Evolutionary conservation across 2,329 filamentous ascomycete species (phyloP).

Genomic region (Fusarium bactridioides): DNA sequence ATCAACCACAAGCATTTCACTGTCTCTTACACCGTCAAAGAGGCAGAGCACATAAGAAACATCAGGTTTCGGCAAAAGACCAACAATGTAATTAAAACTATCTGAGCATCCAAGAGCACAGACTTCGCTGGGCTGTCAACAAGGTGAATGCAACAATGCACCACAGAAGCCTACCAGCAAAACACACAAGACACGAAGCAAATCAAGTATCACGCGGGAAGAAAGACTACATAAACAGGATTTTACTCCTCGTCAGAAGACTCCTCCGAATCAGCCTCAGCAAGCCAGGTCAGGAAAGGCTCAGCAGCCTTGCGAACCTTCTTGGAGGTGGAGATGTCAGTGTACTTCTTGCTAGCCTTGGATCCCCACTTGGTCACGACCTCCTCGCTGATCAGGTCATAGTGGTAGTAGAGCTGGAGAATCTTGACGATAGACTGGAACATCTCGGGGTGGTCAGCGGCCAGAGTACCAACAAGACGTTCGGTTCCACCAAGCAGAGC

Average conservation of each 20-base stretch:
- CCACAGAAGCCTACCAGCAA: not conserved
- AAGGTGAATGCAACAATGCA: slow-evolving; percentile 2
- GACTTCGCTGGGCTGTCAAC: slow-evolving; percentile 7
- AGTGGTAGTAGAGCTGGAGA: slow-evolving; percentile 87
- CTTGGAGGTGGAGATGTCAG: slow-evolving; percentile 86
- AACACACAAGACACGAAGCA: not conserved
- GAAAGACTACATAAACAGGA: not conserved
- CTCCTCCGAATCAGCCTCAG: slow-evolving; percentile 79
- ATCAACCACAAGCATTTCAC: not conserved
- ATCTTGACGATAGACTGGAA: slow-evolving; percentile 81
- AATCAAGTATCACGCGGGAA: not conserved
- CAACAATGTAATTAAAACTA: slow-evolving; percentile 28
- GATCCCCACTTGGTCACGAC: slow-evolving; percentile 88
- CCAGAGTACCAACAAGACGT: slow-evolving; percentile 77
- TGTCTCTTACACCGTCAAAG: not conserved
- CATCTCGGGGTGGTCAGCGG: slow-evolving; percentile 82
- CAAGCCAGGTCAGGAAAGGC: slow-evolving; percentile 93
- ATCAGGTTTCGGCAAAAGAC: not conserved
- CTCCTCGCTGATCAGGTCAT: slow-evolving; percentile 89
- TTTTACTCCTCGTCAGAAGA: slow-evolving; percentile 64
- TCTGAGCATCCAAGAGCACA: slow-evolving; percentile 31
- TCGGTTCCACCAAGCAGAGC: slow-evolving; percentile 94
- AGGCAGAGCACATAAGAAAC: not conserved
- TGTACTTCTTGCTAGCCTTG: slow-evolving; percentile 98
- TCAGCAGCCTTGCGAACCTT: slow-evolving; percentile 95